A percentile compares a stretch with the other conserved stretches of the same genome.
Evolutionary conservation across 768 basidiomycete species (phyloP).

Genomic region (Albatrellus ellisii): DNA sequence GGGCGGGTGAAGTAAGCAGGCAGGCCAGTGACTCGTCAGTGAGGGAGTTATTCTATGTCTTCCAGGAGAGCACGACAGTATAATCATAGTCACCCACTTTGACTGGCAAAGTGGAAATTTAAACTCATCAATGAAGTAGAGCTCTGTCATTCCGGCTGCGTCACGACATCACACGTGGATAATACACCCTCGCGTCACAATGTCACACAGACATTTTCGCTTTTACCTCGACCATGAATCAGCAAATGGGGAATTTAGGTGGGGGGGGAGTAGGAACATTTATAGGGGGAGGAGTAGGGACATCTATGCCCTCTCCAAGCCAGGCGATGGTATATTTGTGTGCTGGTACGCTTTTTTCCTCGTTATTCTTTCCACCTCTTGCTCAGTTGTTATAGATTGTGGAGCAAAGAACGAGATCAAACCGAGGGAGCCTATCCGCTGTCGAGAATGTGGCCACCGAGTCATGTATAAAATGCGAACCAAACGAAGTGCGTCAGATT

Average conservation of each 20-base stretch:
- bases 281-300: conserved; percentile 17
- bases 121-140: too few relatives aligned
- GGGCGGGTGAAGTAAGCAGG: too few relatives aligned
- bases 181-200: conserved; percentile 12
- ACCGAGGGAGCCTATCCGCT: conserved; percentile 86
- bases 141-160: too few relatives aligned
- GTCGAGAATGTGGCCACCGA: conserved; percentile 92
- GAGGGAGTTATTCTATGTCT: too few relatives aligned
- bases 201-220: conserved; percentile 14
- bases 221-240: conserved; percentile 24
- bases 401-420: conserved; percentile 87
- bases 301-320: conserved; percentile 27
- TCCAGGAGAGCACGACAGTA: too few relatives aligned
- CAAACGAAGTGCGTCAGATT: conserved; percentile 59
- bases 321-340: conserved; percentile 79
- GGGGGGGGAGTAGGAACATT: conserved; percentile 17
- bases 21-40: too few relatives aligned
- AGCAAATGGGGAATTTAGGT: too few relatives aligned
- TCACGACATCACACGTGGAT: conserved; percentile 6
- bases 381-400: conserved; percentile 41
- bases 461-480: conserved; percentile 99
- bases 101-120: too few relatives aligned
- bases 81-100: too few relatives aligned
- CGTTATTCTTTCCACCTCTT: neutral
- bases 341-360: conserved; percentile 40